Evolutionary conservation across 352 stramenopile species (phyloP), one percentile per base, ranked within the genome.

Genomic region (Globisporangium barbulae): DNA sequence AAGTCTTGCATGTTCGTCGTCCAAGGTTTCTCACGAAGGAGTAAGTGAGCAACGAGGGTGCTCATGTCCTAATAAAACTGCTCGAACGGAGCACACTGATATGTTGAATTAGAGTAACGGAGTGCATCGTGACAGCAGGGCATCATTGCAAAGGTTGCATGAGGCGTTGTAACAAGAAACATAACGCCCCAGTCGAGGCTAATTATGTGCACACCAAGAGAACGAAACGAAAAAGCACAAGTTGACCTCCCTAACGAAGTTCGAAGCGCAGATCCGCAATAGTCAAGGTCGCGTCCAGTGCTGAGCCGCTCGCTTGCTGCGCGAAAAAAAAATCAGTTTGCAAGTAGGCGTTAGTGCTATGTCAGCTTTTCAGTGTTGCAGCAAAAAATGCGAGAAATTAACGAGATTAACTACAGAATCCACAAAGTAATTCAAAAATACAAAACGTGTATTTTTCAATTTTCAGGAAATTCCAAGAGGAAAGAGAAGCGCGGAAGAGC

Each of bases 51-150:
- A 28, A 28, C 25, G 25, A 28, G 25, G 25, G 25, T 2, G 25
- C 2, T 28, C 25, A 28, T 2, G 25, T 28, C 25, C 25, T 28
- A 28, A 28, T 22, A 10, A 28, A 50, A 21, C 2, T 50, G 44
- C n/a, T 50, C 44, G 44, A 39, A 39, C 7, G 10, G 8, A 39
- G 33, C 33, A 39, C 0, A 3, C 9, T 39, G 33, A 12, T 7
- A 2, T 12, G 7, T 39, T 39, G 8, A 39, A 39, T 39, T 52
- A 13, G 28, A 13, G 7, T 37, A 55, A 39, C 49, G 19, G 22
- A 56, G 49, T 7, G 30, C 50, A 42, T 25, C 33, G 10, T 57
- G 50, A 57, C 50, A 57, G 15, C 28, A 17, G 3, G 50, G 50
- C 30, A 41, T 57, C 50, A 57, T 15, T 6, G 28, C 17, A 28